Base-by-base conservation (phyloP, 2,329 filamentous ascomycete species). In the Colletotrichum lini region DNA sequence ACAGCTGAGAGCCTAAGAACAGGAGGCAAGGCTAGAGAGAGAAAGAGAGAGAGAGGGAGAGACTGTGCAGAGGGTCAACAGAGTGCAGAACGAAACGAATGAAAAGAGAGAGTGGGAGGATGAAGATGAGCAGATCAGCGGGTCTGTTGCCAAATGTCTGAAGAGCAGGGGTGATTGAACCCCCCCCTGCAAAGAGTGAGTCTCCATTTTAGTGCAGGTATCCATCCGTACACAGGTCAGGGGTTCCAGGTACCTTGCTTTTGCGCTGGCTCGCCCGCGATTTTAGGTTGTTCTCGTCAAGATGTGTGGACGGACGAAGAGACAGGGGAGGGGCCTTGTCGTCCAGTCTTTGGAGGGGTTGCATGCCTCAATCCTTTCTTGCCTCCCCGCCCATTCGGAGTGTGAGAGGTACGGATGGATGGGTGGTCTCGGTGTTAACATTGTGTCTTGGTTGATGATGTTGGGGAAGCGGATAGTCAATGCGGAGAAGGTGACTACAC, bases 121-220 rank as follows among this genome's bases (percentile, higher is more conserved):
- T 64, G 67, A 67, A 73, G 57, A 73, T 44, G 64, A 73, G 71
- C 58, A 73, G 72, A 73, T 73, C 72, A 73, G 69, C 72, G 64
- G 72, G 64, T 61, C 68, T 49, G 47, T 65, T 65, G 68, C 64
- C 58, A 72, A 56, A 73, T 68, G 69, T 62, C 50, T 59, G 49
- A 60, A 54, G 47, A 65, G 56, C 68, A 72, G 64, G 72, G 72
- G 60, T 30, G 5, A 30, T 30, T 1, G 26, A 6, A 4, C 5
- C 26, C 6, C 47, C 56, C 64, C 68, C 54, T n/a, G 23, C 58
- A 42, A 44, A 65, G 64, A 65, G 23, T 49, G 53, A 56, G 35
- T 64, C 53, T 42, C 52, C 59, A 70, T 65, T 44, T 65, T 47
- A 61, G 61, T 61, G 59, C 70, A 72, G 66, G 70, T 56, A 69